Evolutionary conservation across 1,139 yeast genomes (phyloP), one percentile per base, ranked within the genome.

Genomic region (Geotrichum histeridarum): DNA sequence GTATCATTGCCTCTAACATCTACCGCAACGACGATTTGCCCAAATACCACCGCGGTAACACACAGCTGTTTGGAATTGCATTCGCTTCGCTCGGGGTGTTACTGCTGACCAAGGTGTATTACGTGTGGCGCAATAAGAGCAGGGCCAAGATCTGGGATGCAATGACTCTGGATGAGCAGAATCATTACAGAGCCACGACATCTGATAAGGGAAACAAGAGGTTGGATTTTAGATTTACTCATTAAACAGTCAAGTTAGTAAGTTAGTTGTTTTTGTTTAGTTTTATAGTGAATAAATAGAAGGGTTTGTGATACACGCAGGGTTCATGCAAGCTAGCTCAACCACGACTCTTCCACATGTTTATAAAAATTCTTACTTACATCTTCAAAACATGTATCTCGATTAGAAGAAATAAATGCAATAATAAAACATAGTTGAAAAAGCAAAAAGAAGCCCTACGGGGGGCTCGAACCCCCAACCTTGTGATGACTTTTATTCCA

Each of bases 1-100:
- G 71, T 43, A 77, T 83, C 52, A 70, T 76, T 3, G 71, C 78
- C 1, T 69, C 78, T 22, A 78, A 81, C 61, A 73, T 82, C 22
- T 83, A 83, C 67, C 71, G 82, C 53, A 65, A 67, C 0, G 76
- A 75, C 50, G 89, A 84, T 63, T 74, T 73, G 39, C 89, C 89
- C 0, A 62, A 70, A 22, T 84, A 83, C 64, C 73, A 71, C 47
- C 68, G 77, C 18, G 89, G 88, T 33, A 81, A 83, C 59, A 58
- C 70, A 31, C 72, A 71, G 42, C 64, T 75, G 32, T 65, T 81
- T 47, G 75, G 73, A 2, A 62, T 77, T 39, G 68, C 74, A 0
- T 44, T 67, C 8, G 65, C 67, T 2, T 61, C 67, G n/a, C 55
- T 64, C 11, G 62, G 57, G 2, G 32, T 59, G 7, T 57, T 64